Conservation (phyloP, 2,329 filamentous ascomycete species). For the Venturiaceae sp. region DNA sequence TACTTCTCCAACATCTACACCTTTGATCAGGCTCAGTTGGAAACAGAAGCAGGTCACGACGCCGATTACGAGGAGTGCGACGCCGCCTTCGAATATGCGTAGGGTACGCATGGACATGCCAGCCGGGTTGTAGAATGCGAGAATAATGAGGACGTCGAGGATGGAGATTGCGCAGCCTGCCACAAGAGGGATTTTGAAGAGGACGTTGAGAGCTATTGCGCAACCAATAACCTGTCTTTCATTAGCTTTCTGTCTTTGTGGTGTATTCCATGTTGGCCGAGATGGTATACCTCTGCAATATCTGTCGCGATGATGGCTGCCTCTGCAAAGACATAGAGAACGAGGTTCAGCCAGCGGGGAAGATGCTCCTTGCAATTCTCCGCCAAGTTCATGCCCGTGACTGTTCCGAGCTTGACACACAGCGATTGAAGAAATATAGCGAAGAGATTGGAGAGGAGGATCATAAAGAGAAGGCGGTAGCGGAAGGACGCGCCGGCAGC, state of each 20-base stretch:
- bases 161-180: constrained; percentile 47
- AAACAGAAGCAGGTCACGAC: constrained; percentile 49
- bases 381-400: constrained; percentile 40
- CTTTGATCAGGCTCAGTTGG: constrained; percentile 42
- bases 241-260: no score
- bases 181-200: constrained; percentile 43
- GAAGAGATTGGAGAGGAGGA: constrained; percentile 60
- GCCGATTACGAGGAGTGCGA: constrained; percentile 43
- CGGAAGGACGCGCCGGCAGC: constrained; percentile 57
- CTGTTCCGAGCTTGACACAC: constrained; percentile 47
- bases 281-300: no score
- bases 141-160: constrained; percentile 45
- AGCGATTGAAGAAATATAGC: constrained; percentile 62
- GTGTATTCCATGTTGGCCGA: no score
- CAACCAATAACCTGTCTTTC: constrained; percentile 49
- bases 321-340: constrained; percentile 45
- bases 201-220: constrained; percentile 46
- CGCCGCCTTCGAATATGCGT: constrained; percentile 44
- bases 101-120: constrained; percentile 40
- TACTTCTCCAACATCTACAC: constrained; percentile 40
- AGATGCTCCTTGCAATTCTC: constrained; percentile 39
- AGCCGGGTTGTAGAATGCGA: constrained; percentile 45
- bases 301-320: constrained; percentile 49
- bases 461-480: constrained; percentile 57
- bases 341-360: constrained; percentile 44